Evolutionary conservation across 208 protist species (phyloP), one percentile per base, ranked within the genome.

Genomic region (Crithidia acanthocephali): DNA sequence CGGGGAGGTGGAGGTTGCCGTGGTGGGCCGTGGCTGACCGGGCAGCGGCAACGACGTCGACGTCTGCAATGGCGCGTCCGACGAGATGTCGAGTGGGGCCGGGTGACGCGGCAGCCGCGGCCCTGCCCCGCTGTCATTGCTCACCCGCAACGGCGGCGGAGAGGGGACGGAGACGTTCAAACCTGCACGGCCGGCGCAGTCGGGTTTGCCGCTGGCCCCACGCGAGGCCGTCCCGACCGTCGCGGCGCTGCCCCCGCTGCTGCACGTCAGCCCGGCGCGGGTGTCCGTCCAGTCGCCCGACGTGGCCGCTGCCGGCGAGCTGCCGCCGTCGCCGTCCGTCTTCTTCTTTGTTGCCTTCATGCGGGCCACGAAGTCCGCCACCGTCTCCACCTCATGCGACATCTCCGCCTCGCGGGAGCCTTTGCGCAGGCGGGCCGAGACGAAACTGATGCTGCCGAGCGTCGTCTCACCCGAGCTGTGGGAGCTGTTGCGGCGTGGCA

Each of bases 291-390:
- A 22, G n/a, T 65, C 59, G 0, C 10, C 59, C 9, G 59, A 51
- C n/a, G n/a, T n/a, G 11, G 35, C 23, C 23, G 59, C 15, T 27
- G 53, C 40, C 9, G 5, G 25, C 3, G 7, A 2, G 30, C 27
- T 16, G 33, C 20, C 25, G 57, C 33, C 22, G 57, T 63, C 40
- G 40, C 40, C 25, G 2, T 35, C 59, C 23, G 42, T 2, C 42
- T 33, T 50, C 37, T 10, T 5, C 59, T 65, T 65, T 15, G 59
- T 25, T 2, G 59, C 37, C 37, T 65, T 15, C 59, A 65, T 65
- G 27, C 59, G 37, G 37, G 59, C 59, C 13, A 65, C 59, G 3
- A 65, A 65, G 23, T 65, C 59, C 37, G 44, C 42, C 42, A 65
- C 59, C 42, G 28, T 65, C 44, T 65, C 59, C 22, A 65, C 44